Evolutionary conservation across 495 filamentous ascomycete species (phyloP), one percentile per base, ranked within the genome.

Genomic region (Neurospora tetrasperma): DNA sequence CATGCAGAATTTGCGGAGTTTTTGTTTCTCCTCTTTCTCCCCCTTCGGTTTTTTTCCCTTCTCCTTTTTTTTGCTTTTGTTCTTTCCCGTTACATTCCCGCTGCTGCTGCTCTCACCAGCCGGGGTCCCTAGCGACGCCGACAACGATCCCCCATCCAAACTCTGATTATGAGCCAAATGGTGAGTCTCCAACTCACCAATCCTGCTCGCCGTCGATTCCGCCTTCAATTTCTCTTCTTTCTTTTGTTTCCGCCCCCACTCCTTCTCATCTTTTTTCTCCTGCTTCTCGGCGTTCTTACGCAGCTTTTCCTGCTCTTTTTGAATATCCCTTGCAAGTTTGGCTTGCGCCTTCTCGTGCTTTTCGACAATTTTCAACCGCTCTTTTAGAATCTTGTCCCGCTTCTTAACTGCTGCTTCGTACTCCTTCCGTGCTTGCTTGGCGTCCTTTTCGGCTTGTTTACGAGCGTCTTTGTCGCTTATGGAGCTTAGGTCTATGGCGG

Each of bases 1-100:
- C 74, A 91, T 88, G 80, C 94, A 96, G 81, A 97, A 97, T 72
- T 90, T 94, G 69, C 88, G 88, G 72, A 89, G 85, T 74, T 87
- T 86, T 70, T 80, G 82, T 48, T 80, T 85, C 75, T 87, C 85
- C 72, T 80, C 74, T 66, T 80, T 78, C 69, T 83, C 31, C 42
- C 70, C 10, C 39, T 72, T 70, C 16, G 20, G 20, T 75, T 80
- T 48, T 76, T 69, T 23, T 69, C 69, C 20, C 73, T 75, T 66
- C 75, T 20, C 23, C 23, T 14, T 62, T 41, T 43, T 31, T 40
- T 27, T 70, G 11, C 9, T 69, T 3, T 40, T 71, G 43, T n/a
- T 44, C n/a, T 35, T 68, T 41, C 10, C 7, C 48, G 23, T 41
- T 41, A 41, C 40, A 41, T 41, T 3, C 40, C 40, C 35, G 35